Conservation (phyloP, 371 early-diverging fungal genomes). For the Massospora cicadina region DNA sequence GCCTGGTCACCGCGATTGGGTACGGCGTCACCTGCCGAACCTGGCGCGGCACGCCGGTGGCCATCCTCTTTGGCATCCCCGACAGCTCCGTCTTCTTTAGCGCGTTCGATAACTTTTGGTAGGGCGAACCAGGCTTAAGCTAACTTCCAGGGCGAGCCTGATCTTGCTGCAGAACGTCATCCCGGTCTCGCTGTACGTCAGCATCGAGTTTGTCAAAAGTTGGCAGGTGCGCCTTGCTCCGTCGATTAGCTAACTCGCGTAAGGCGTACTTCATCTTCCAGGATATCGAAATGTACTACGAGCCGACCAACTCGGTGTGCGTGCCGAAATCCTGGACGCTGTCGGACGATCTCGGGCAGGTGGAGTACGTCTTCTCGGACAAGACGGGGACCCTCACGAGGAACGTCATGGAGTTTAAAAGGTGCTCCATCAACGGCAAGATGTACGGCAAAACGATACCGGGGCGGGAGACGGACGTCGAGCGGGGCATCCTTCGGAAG, state of each 20-base stretch:
- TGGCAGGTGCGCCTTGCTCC: constrained; percentile 57
- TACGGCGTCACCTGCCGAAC: constrained; percentile 27
- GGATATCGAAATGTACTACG: constrained; percentile 73
- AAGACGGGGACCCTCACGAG: constrained; percentile 94
- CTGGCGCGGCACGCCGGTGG: constrained; percentile 14
- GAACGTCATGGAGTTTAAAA: constrained; percentile 89
- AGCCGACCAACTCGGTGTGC: constrained; percentile 39
- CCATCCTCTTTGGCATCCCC: constrained; percentile 3
- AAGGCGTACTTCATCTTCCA: constrained; percentile 72
- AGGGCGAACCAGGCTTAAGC: constrained; percentile 13
- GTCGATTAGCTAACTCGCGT: constrained; percentile 8
- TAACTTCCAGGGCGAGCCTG: constrained; percentile 37
- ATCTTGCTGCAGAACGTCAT: constrained; percentile 91
- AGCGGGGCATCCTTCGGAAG: constrained; percentile 23
- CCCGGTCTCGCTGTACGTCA: constrained; percentile 92
- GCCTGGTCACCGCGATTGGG: constrained; percentile 49
- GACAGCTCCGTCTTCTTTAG: constrained; percentile 12
- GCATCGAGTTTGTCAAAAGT: constrained; percentile 72
- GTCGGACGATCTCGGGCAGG: constrained; percentile 81
- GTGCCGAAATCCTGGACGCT: constrained; percentile 75
- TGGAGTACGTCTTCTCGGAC: constrained; percentile 70
- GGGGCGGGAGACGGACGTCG: constrained; percentile 47
- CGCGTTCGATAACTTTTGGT: constrained; percentile 41
- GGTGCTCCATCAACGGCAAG: constrained; percentile 59
- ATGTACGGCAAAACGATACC: constrained; percentile 67